Percentiles rank a stretch among this genome's conserved stretches.
phyloP scores from a whole-genome alignment of 2,329 filamentous ascomycete genomes.

The Nakataea oryzae region DNA sequence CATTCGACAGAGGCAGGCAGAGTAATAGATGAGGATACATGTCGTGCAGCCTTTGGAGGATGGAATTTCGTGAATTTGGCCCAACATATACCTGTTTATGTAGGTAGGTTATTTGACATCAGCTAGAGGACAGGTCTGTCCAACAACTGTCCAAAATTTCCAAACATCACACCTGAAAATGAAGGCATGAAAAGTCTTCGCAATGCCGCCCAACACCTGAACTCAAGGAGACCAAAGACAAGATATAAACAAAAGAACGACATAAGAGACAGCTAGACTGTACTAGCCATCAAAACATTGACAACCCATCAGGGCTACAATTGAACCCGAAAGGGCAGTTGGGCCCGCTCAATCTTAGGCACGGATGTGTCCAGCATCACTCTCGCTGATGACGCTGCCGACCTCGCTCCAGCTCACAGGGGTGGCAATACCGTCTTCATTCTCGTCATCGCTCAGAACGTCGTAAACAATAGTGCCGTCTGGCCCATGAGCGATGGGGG shows the following conservation, averaged over 20 bases:
- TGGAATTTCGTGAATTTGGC: no score
- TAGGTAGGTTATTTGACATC: no score
- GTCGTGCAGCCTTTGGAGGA: no score
- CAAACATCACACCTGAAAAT: background rate
- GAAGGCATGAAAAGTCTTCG: background rate
- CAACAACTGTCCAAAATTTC: no score
- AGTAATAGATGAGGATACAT: background rate
- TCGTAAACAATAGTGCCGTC: conserved; percentile 28
- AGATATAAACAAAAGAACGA: conserved; percentile 4
- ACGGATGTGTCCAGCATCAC: conserved; percentile 28
- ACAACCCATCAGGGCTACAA: background rate
- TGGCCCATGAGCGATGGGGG: conserved; percentile 23
- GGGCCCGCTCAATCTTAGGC: conserved; percentile 14
- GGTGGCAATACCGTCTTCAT: conserved; percentile 44
- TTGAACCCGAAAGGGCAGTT: background rate
- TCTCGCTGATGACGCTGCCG: conserved; percentile 51
- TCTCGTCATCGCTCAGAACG: conserved; percentile 49
- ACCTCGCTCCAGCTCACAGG: conserved; percentile 57
- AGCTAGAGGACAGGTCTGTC: no score
- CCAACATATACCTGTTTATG: no score
- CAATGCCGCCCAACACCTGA: background rate
- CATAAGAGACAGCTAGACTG: background rate
- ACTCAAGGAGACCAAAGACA: conserved; percentile 3
- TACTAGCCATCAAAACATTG: background rate
- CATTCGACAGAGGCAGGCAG: no score